phyloP scores from a whole-genome alignment of 2,329 filamentous ascomycete genomes.

The Penicillium sp. region DNA sequence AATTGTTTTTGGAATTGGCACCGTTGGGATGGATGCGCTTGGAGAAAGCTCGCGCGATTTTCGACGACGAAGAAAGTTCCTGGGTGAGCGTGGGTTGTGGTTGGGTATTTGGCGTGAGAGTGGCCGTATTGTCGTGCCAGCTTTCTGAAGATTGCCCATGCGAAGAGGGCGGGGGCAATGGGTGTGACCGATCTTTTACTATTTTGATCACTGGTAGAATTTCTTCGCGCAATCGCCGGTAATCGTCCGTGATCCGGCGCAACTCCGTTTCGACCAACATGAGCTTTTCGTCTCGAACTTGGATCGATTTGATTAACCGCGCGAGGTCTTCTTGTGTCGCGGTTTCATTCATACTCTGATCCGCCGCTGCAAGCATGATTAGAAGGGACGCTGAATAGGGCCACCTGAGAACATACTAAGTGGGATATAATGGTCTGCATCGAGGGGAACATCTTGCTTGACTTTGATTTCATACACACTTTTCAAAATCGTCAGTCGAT shows the following conservation, averaged over 20 bases:
- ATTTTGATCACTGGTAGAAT: slow-evolving; percentile 81
- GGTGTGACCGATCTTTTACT: slow-evolving; percentile 83
- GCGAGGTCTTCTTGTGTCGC: slow-evolving; percentile 91
- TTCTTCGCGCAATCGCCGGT: slow-evolving; percentile 79
- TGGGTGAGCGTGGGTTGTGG: slow-evolving; percentile 23
- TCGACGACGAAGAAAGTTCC: slow-evolving; percentile 43
- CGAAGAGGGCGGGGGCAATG: slow-evolving; percentile 56
- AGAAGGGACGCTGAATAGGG: slow-evolving; percentile 7
- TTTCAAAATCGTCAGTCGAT: slow-evolving; percentile 88
- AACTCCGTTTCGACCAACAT: slow-evolving; percentile 73
- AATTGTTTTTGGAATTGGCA: slow-evolving; percentile 63
- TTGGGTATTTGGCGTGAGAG: slow-evolving; percentile 32
- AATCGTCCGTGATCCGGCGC: slow-evolving; percentile 75
- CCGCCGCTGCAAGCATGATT: slow-evolving; percentile 57
- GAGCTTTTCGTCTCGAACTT: slow-evolving; percentile 83
- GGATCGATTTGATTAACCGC: slow-evolving; percentile 78
- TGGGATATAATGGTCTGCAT: slow-evolving; percentile 87
- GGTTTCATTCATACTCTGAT: slow-evolving; percentile 75
- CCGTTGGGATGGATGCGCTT: slow-evolving; percentile 63
- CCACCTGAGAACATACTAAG: slow-evolving; percentile 55
- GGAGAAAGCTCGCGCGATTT: slow-evolving; percentile 62
- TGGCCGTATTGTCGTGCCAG: slow-evolving; percentile 28
- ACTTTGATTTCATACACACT: slow-evolving; percentile 94
- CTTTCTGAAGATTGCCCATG: slow-evolving; percentile 15
- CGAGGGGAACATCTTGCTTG: slow-evolving; percentile 81